A percentile compares a stretch with the other conserved stretches of the same genome.
These are phyloP conservation scores for Fusarium fujikuroi DNA, from an alignment of 2,329 filamentous ascomycete genomes.

Conservation along the genomic window DNA sequence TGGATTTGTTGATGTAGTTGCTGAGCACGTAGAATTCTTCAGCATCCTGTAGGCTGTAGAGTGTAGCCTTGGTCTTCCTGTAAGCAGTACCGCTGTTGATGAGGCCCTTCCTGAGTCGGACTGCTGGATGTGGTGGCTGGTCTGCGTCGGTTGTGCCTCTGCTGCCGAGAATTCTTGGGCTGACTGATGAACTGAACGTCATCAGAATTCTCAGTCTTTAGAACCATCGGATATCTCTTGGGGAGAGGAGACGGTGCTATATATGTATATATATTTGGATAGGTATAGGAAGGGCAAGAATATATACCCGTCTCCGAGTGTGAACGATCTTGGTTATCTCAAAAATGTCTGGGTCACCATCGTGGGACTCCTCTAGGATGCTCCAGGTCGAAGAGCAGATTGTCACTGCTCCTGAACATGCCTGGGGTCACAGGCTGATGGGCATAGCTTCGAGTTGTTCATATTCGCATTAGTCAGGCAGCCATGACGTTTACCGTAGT, in stretches of 20 bases:
- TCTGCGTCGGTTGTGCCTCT: not conserved
- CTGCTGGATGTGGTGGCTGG: not conserved
- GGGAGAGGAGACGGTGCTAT: not conserved
- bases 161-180: not conserved
- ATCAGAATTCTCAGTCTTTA: not conserved
- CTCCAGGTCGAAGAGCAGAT: not conserved
- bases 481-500: rapidly evolving
- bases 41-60: too few relatives aligned
- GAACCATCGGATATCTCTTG: not conserved
- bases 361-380: not conserved
- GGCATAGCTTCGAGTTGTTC: not conserved
- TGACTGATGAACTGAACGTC: not conserved
- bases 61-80: not conserved
- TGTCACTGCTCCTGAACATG: not conserved
- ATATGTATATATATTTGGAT: not conserved
- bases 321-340: not conserved
- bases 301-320: not conserved
- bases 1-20: too few relatives aligned
- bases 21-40: too few relatives aligned
- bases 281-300: not conserved
- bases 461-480: not conserved
- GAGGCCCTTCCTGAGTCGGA: not conserved
- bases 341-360: not conserved
- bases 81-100: not conserved
- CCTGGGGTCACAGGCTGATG: not conserved